These are phyloP conservation scores for Nemania sp. DNA, from an alignment of 2,329 filamentous ascomycete genomes.

Conservation along the genomic window DNA sequence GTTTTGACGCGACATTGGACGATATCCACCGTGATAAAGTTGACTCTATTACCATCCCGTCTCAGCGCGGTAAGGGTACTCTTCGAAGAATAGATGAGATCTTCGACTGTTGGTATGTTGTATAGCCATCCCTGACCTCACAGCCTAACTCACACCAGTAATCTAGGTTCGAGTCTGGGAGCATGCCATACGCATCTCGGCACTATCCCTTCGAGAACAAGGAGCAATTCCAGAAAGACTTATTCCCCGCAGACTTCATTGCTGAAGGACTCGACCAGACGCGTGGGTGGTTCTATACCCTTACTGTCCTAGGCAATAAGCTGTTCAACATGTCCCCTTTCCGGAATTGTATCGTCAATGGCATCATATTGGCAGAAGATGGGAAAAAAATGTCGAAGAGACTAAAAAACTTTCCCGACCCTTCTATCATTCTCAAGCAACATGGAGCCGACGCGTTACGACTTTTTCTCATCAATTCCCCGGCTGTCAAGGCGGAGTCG, in stretches of 20 bases:
- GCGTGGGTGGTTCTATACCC: conserved; percentile 92
- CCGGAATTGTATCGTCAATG: conserved; percentile 95
- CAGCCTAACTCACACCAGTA: too few relatives aligned
- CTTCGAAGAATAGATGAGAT: conserved; percentile 83
- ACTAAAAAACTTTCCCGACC: conserved; percentile 94
- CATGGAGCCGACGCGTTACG: conserved; percentile 92
- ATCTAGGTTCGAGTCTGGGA: conserved; percentile 95
- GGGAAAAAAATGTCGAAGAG: conserved; percentile 99
- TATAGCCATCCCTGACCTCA: too few relatives aligned
- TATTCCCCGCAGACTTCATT: conserved; percentile 93
- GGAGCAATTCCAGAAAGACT: conserved; percentile 76
- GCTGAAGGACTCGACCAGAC: conserved; percentile 93
- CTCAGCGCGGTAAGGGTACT: conserved; percentile 82
- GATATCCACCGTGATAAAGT: conserved; percentile 93
- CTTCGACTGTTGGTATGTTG: conserved; percentile 97
- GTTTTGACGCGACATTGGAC: conserved; percentile 78
- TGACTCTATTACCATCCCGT: conserved; percentile 92
- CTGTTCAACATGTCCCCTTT: conserved; percentile 85
- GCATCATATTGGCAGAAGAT: conserved; percentile 89
- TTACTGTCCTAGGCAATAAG: conserved; percentile 85
- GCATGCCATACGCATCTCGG: conserved; percentile 89
- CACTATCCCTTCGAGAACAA: conserved; percentile 93
- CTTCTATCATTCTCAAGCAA: conserved; percentile 76
- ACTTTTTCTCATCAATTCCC: conserved; percentile 96
- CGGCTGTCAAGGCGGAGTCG: conserved; percentile 88